These are phyloP conservation scores for Trametes sp. DNA, from an alignment of 1,284 basidiomycete genomes.

Conservation along the genomic window DNA sequence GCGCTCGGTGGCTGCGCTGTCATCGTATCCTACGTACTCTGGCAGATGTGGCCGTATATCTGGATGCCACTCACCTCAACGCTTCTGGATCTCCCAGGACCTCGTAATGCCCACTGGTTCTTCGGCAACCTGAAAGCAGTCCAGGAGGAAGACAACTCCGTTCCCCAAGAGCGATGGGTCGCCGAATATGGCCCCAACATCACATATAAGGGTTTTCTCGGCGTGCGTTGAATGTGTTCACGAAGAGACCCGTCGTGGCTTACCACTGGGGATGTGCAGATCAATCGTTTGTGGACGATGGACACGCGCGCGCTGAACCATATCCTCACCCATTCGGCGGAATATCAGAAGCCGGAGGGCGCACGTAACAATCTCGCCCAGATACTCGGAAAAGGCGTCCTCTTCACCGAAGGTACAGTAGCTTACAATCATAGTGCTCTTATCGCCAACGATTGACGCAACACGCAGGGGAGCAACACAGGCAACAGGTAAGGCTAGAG, in stretches of 20 bases:
- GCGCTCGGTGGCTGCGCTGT: not conserved
- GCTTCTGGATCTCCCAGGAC: slow-evolving; percentile 57
- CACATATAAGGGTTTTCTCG: slow-evolving; percentile 53
- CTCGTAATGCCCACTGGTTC: slow-evolving; percentile 54
- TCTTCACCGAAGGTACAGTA: slow-evolving; percentile 24
- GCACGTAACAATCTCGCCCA: slow-evolving; percentile 33
- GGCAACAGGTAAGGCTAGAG: slow-evolving; percentile 22
- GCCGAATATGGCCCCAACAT: slow-evolving; percentile 61
- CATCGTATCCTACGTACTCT: slow-evolving; percentile 2
- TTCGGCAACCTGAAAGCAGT: slow-evolving; percentile 62
- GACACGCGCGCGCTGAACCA: slow-evolving; percentile 46
- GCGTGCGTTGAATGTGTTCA: slow-evolving; percentile 45
- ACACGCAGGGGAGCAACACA: slow-evolving; percentile 20
- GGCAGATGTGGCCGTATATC: slow-evolving; percentile 18
- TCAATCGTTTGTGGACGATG: slow-evolving; percentile 45
- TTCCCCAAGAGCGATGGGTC: slow-evolving; percentile 61
- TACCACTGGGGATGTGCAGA: not conserved
- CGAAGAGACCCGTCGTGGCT: not conserved
- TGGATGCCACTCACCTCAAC: slow-evolving; percentile 47
- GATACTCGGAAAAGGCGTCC: slow-evolving; percentile 40
- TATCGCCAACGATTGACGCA: not conserved
- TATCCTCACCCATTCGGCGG: slow-evolving; percentile 44
- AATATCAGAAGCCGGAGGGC: slow-evolving; percentile 44
- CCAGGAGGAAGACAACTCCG: slow-evolving; percentile 46
- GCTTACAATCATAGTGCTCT: not conserved